Conservation (phyloP, 306 rosid genomes). For the Vachellia pachyceras region DNA sequence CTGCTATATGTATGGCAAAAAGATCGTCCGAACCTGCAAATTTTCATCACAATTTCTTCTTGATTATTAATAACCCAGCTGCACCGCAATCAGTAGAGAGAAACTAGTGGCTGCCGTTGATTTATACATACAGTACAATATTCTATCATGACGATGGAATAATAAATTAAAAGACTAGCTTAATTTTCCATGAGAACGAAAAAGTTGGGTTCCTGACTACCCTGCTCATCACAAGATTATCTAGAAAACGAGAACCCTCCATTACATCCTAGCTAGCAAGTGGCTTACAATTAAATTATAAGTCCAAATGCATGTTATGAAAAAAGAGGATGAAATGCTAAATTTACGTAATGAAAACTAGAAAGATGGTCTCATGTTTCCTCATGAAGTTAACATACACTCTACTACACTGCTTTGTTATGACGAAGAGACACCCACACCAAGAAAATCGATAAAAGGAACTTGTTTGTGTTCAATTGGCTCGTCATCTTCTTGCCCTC, state of each 20-base stretch:
- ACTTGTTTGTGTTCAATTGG: slow-evolving; percentile 39
- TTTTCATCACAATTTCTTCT: background rate
- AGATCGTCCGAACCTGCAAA: background rate
- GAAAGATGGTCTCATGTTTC: background rate
- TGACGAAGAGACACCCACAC: slow-evolving; percentile 57
- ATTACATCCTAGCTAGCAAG: background rate
- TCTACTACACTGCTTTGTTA: background rate
- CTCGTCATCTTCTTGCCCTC: slow-evolving; percentile 26
- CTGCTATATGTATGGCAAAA: background rate
- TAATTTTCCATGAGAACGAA: background rate
- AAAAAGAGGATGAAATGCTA: background rate
- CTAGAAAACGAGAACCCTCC: slow-evolving; percentile 2
- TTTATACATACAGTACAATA: background rate
- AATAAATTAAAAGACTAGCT: background rate
- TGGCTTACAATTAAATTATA: background rate
- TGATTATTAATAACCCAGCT: background rate
- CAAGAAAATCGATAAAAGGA: slow-evolving; percentile 69
- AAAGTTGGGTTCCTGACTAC: background rate
- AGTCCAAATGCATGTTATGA: slow-evolving; percentile 5
- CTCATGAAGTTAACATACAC: slow-evolving; percentile 28
- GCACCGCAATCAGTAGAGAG: background rate
- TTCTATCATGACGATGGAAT: background rate
- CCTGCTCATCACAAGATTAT: background rate
- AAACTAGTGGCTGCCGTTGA: background rate
- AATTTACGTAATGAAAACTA: background rate